Evolutionary conservation across 306 rosid genomes (phyloP), one percentile per base, ranked within the genome.

Genomic region (Gleditsia sinensis): DNA sequence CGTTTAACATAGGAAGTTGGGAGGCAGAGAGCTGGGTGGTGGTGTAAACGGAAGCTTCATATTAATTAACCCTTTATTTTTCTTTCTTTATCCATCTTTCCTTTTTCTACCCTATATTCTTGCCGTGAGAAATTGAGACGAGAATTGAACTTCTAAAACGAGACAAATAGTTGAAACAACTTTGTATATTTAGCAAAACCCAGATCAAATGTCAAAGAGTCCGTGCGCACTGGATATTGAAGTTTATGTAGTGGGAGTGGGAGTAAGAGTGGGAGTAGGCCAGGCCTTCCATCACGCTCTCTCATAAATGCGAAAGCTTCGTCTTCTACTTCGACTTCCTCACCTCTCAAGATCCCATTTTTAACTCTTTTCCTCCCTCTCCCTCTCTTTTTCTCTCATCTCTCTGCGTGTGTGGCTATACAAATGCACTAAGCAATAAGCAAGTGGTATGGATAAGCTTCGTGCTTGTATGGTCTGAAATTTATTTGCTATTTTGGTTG

Each of bases 231-330:
- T 72, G 77, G 49, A 65, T 76, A 66, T 17, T 61, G 68, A 48
- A 28, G 36, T 33, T 21, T 39, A 36, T 21, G 42, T 60, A n/a
- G 25, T 40, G 55, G 13, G 36, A 21, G 61, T 17, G 42, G 61
- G 48, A 17, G 14, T 7, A 28, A 66, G 43, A 76, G 86, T 76
- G 79, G 75, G 51, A 51, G 83, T 51, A 82, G 88, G 84, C 50
- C 80, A 78, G 53, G 19, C 72, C 69, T 76, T 57, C 85, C 78
- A 64, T 82, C 67, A 56, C 55, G 59, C 16, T 72, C 39, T 65
- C 76, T 76, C 76, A 75, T 86, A 78, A 84, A 86, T 84, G 82
- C 40, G 30, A 69, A 24, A 61, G 28, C 30, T 59, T 42, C 73
- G 51, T 32, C 54, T 39, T 49, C 65, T 54, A 14, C 43, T 14